Evolutionary conservation across 805 yeast species (phyloP).

Genomic region (Tetrapisispora fleetii): DNA sequence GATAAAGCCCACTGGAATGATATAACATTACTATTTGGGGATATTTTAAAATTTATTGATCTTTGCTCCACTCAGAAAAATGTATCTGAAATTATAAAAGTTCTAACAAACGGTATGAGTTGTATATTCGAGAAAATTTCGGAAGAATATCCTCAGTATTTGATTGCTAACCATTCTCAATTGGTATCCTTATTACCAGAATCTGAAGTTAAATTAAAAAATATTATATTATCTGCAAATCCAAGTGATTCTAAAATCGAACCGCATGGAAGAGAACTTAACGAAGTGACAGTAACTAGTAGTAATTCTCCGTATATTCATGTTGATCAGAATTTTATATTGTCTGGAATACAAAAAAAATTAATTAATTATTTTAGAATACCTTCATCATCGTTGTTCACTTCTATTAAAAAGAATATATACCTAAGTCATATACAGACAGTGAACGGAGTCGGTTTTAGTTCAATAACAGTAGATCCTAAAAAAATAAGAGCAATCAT

Average conservation of each 20-base stretch:
- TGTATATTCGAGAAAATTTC: slow-evolving; percentile 66
- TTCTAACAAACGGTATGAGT: slow-evolving; percentile 73
- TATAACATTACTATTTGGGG: slow-evolving; percentile 50
- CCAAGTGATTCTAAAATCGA: slow-evolving; percentile 42
- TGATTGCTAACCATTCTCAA: slow-evolving; percentile 67
- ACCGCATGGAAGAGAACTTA: neutral
- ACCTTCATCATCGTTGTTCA: slow-evolving; percentile 60
- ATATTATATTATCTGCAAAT: slow-evolving; percentile 72
- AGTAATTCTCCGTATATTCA: slow-evolving; percentile 35
- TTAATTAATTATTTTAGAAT: slow-evolving; percentile 71
- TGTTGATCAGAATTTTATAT: slow-evolving; percentile 52
- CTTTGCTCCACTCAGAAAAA: slow-evolving; percentile 50
- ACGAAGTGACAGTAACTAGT: neutral
- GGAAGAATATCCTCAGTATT: slow-evolving; percentile 81
- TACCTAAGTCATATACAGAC: slow-evolving; percentile 4
- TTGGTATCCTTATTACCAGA: slow-evolving; percentile 62
- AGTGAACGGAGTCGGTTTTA: slow-evolving; percentile 62
- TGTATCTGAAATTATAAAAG: slow-evolving; percentile 55
- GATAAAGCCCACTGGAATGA: slow-evolving; percentile 49
- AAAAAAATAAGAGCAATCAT: slow-evolving; percentile 64
- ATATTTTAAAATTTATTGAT: slow-evolving; percentile 63
- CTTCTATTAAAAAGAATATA: slow-evolving; percentile 45
- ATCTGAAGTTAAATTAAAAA: slow-evolving; percentile 68
- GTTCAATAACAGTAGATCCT: slow-evolving; percentile 38
- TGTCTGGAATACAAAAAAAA: slow-evolving; percentile 58